Conservation (phyloP, 768 basidiomycete species). For the Boletus vermiculosoides region DNA sequence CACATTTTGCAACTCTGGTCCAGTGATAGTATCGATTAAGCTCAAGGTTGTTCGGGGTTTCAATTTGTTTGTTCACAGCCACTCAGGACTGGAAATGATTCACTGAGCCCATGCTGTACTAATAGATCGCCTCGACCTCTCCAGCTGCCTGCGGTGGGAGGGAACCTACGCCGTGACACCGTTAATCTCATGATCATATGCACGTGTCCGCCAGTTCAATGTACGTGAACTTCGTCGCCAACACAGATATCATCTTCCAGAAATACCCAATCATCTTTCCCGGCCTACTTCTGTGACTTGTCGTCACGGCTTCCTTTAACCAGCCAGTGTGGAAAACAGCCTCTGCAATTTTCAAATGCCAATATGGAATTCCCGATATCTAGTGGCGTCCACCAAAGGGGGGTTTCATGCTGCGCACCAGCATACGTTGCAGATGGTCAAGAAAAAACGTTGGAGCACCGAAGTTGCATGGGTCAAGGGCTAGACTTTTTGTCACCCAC, state of each 20-base stretch:
- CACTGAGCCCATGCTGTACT: no score
- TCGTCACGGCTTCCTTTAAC: conserved; percentile 24
- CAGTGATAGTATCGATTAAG: no score
- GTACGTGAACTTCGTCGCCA: conserved; percentile 23
- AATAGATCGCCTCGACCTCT: no score
- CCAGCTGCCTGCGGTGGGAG: no score
- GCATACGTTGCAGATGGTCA: conserved; percentile 5
- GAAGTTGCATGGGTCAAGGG: conserved; percentile 29
- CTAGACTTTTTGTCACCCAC: conserved; percentile 13
- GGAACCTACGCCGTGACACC: no score
- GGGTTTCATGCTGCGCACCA: conserved; percentile 22
- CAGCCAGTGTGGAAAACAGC: background rate
- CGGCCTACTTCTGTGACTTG: conserved; percentile 22
- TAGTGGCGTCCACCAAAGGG: conserved; percentile 24
- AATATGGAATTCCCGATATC: conserved; percentile 24
- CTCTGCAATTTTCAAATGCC: conserved; percentile 22
- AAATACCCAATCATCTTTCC: conserved; percentile 5
- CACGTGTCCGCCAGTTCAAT: conserved; percentile 16
- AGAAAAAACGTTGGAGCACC: conserved; percentile 8
- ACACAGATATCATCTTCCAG: conserved; percentile 1
- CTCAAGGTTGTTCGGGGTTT: no score
- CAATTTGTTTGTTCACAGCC: no score
- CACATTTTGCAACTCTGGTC: no score
- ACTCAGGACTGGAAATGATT: no score
- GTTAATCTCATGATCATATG: no score